A percentile compares a stretch with the other conserved stretches of the same genome.
These are phyloP conservation scores for Emmonsiellopsis sp. DNA, from an alignment of 2,329 filamentous ascomycete species.

Conservation along the genomic window DNA sequence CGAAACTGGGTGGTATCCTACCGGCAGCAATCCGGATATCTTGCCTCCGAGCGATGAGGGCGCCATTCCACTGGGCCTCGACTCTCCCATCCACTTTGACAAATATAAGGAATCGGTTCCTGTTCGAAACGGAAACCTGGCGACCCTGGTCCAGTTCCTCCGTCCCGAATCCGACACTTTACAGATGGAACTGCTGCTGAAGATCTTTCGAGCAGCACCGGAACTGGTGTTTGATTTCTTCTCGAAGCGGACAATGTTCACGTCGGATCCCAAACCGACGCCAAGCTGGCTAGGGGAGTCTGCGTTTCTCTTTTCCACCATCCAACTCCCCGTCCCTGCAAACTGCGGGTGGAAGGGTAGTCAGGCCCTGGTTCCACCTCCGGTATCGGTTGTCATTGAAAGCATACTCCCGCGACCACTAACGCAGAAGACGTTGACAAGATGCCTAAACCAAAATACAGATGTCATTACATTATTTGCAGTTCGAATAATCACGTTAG, in stretches of 20 bases:
- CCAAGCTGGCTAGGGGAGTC: slow-evolving; percentile 94
- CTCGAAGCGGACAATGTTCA: slow-evolving; percentile 66
- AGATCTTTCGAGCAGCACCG: slow-evolving; percentile 71
- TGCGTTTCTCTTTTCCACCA: slow-evolving; percentile 72
- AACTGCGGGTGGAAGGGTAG: slow-evolving; percentile 59
- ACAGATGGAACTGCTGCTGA: slow-evolving; percentile 71
- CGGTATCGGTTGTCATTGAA: slow-evolving; percentile 69
- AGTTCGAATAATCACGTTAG: slow-evolving; percentile 65
- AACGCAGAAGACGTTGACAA: slow-evolving; percentile 66
- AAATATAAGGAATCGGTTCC: slow-evolving; percentile 58
- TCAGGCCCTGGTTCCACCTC: slow-evolving; percentile 63
- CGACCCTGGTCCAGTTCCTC: slow-evolving; percentile 68
- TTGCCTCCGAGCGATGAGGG: slow-evolving; percentile 37
- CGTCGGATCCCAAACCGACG: slow-evolving; percentile 83
- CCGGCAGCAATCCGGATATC: slow-evolving; percentile 53
- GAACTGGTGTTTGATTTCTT: slow-evolving; percentile 88
- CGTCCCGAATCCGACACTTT: slow-evolving; percentile 73
- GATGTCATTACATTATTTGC: slow-evolving; percentile 78
- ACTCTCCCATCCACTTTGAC: slow-evolving; percentile 61
- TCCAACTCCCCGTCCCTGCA: slow-evolving; percentile 63
- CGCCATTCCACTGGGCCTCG: slow-evolving; percentile 55
- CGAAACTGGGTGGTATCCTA: slow-evolving; percentile 77
- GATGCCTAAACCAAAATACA: slow-evolving; percentile 69
- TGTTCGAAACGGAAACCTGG: slow-evolving; percentile 69
- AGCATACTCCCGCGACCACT: slow-evolving; percentile 78